Conservation (phyloP, 73 alveolate genomes). For the Tetrahymena elliotti region DNA sequence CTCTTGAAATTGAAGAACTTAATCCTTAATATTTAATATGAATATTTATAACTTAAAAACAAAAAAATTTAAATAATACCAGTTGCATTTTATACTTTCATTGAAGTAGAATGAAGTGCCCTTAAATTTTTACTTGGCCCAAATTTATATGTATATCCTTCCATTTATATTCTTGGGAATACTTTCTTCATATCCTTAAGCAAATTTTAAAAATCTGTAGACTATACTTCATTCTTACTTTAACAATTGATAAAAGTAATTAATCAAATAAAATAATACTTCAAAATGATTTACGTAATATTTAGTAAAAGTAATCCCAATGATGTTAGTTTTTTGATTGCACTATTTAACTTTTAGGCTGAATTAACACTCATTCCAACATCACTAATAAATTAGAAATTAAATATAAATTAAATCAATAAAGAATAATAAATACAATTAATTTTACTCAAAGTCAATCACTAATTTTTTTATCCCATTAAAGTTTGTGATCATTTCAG, state of each 20-base stretch:
- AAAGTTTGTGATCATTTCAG: neutral
- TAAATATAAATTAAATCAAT: neutral
- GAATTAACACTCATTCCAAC: neutral
- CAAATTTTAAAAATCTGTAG: neutral
- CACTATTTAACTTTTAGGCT: neutral
- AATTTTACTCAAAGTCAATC: neutral
- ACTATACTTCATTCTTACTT: neutral
- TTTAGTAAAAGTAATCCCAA: neutral
- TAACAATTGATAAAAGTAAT: neutral
- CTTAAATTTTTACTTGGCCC: neutral
- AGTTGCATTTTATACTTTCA: neutral
- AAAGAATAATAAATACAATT: neutral
- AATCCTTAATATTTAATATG: neutral
- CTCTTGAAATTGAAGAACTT: neutral
- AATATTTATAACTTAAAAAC: neutral
- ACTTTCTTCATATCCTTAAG: neutral
- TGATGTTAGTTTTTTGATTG: neutral
- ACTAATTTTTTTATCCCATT: neutral
- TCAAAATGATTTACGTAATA: neutral
- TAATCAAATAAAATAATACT: neutral
- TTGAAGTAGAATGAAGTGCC: neutral
- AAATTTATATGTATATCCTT: neutral
- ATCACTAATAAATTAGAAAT: neutral
- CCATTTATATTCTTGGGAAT: neutral
- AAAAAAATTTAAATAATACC: neutral